Evolutionary conservation across 148 eudicot genomes (phyloP).

Genomic region (Silene latifolia): DNA sequence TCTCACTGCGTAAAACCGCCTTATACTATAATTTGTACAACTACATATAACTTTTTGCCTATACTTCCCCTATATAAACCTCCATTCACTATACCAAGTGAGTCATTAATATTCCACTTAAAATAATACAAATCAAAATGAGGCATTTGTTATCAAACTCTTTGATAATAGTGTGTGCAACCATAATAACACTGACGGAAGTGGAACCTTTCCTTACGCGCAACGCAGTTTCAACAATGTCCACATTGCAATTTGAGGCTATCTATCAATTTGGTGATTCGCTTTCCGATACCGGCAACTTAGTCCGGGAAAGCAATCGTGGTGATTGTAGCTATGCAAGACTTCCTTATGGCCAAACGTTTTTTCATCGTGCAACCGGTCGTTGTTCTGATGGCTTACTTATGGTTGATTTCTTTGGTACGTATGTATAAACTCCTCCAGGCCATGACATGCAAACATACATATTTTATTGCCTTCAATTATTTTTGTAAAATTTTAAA

Average conservation of each 20-base stretch:
- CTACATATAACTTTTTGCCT: background rate
- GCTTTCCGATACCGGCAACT: conserved; percentile 38
- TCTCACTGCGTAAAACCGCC: no score
- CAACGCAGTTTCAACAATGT: background rate
- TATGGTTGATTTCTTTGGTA: conserved; percentile 43
- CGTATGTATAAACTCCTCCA: background rate
- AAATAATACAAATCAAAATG: conserved; percentile 12
- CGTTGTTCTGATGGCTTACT: conserved; percentile 43
- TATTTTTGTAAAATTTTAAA: no score
- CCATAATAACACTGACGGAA: background rate
- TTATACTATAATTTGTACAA: no score
- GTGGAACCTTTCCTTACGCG: background rate
- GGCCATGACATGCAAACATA: background rate
- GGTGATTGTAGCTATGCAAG: background rate
- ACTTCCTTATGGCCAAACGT: conserved; percentile 31
- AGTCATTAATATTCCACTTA: background rate
- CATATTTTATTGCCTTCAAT: background rate
- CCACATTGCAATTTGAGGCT: conserved; percentile 24
- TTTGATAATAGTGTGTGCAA: background rate
- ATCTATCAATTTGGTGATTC: conserved; percentile 44
- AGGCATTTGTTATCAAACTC: background rate
- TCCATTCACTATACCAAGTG: background rate
- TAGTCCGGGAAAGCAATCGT: conserved; percentile 7
- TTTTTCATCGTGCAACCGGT: conserved; percentile 37
- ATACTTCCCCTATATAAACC: conserved; percentile 12